Base-by-base conservation (phyloP, 208 protist genomes). In the Trypanosoma lewisi region DNA sequence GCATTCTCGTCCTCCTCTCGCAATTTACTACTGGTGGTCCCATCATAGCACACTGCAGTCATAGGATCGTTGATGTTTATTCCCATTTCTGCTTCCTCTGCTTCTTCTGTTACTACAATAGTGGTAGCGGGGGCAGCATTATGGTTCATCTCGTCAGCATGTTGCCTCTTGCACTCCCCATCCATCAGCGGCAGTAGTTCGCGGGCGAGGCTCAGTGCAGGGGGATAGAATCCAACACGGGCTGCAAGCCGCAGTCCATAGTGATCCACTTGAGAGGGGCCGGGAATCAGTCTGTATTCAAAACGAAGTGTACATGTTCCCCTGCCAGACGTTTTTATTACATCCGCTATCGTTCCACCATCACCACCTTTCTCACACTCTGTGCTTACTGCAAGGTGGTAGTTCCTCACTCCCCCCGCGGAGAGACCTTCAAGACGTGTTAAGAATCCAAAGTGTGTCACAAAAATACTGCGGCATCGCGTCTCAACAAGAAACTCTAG, bases 221-320 rank as follows among this genome's bases (percentile, higher is more conserved):
- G 71, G 9, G 47, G 47, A 51, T 78, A 86, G 48, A 90, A 87
- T 12, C 70, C 61, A 25, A 90, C 51, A 44, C 55, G 52, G 23
- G 48, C 65, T 5, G 85, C 85, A 30, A 87, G 70, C n/a, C 74
- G 70, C 17, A 91, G 66, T 8, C 85, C 85, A 58, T 91, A 91
- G 63, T 80, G 63, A 21, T 77, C 75, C 56, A 75, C 71, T 44
- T 58, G 55, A 34, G 79, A 88, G 30, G 74, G 63, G 2, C 85
- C 85, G 9, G 81, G 70, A 30, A 86, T 70, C 3, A 91, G 69
- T 7, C 34, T 34, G 55, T 79, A 72, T 17, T 67, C 52, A 37
- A 64, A 80, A 34, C 67, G 58, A 4, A 72, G 58, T 27, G 56
- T 23, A 23, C 65, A 62, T 21, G 34, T 45, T 23, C 19, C 4